Base-by-base conservation (phyloP, 768 basidiomycete genomes). In the Tulasnella sp. region DNA sequence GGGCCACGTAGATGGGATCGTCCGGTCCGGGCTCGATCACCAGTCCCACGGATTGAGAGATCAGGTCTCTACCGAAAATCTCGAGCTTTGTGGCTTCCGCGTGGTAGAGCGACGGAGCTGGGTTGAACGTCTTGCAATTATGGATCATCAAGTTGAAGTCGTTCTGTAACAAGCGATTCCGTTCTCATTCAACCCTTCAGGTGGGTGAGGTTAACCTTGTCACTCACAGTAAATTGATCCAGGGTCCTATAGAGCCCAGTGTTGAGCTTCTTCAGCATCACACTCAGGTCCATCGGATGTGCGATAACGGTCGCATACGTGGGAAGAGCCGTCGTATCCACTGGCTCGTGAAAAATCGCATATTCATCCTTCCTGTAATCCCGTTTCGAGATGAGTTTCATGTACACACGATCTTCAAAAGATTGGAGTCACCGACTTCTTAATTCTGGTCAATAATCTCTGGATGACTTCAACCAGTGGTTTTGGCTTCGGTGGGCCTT, bases 231-330 rank as follows among this genome's bases (percentile, higher is more conserved):
- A 67, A 90, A 90, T 44, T 90, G 87, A 59, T 89, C 87, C 49
- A 90, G 69, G 2, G 84, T 85, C 19, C 83, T 78, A 69, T 94
- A 94, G 62, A 79, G 81, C 4, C 86, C 85, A 66, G 73, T 79
- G 60, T 77, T 77, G 46, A 92, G 85, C 70, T 92, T 94, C 56
- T 74, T 73, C 19, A 82, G 72, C 74, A 98, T 86, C 0, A 92
- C 92, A 0, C 87, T 87, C 58, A 98, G 75, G 66, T 97, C 92
- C 92, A 97, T 98, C 5, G 93, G 92, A 19, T 76, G 75, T 65
- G 85, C 83, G 52, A 98, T 80, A 49, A 83, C 72, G 73, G 85
- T 81, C 11, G 73, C 59, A 63, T 85, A 85, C 1, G 81, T 81
- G 10, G 81, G 76, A 0, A 87, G 81, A 63, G 78, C 75, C 1